Percentiles rank a stretch among this genome's conserved stretches.
phyloP scores from a whole-genome alignment of 1,139 yeast genomes.

The Scheffersomyces cryptocercus region DNA sequence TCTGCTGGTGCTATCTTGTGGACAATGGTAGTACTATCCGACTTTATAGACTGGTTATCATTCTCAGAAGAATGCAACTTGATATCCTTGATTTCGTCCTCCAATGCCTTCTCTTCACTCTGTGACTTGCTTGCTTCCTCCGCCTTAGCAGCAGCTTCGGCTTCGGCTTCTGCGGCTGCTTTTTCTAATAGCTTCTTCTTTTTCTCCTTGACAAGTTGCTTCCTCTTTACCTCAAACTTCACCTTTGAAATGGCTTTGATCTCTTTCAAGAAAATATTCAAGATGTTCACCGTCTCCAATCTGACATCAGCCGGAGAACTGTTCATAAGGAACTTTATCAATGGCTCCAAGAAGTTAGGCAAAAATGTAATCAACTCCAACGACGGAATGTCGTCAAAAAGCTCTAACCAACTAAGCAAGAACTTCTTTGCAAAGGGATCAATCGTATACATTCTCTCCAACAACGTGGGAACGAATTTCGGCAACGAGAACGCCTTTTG shows the following conservation, averaged over 20 bases:
- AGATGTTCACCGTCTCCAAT: constrained; percentile 75
- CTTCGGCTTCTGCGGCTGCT: constrained; percentile 4
- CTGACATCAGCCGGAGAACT: constrained; percentile 88
- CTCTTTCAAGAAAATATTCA: constrained; percentile 78
- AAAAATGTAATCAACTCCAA: constrained; percentile 82
- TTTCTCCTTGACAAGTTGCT: constrained; percentile 22
- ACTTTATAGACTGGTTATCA: constrained; percentile 26
- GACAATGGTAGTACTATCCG: constrained; percentile 25
- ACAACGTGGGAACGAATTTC: constrained; percentile 83
- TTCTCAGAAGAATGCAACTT: constrained; percentile 7
- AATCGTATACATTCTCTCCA: constrained; percentile 87
- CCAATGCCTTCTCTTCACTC: not conserved
- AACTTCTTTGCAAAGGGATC: constrained; percentile 93
- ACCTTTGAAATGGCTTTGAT: constrained; percentile 73
- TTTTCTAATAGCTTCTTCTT: constrained; percentile 6
- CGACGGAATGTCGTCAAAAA: constrained; percentile 90
- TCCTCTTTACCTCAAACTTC: constrained; percentile 49
- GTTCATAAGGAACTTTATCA: constrained; percentile 71
- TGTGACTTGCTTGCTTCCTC: constrained; percentile 6
- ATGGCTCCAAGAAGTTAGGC: constrained; percentile 87
- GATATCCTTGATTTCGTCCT: constrained; percentile 8
- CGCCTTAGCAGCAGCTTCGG: constrained; percentile 5
- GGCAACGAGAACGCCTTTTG: constrained; percentile 81
- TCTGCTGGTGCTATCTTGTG: constrained; percentile 12
- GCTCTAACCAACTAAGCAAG: constrained; percentile 87